These are phyloP conservation scores for Ganoderma resinaceum DNA, from an alignment of 1,284 basidiomycete species.

Conservation along the genomic window DNA sequence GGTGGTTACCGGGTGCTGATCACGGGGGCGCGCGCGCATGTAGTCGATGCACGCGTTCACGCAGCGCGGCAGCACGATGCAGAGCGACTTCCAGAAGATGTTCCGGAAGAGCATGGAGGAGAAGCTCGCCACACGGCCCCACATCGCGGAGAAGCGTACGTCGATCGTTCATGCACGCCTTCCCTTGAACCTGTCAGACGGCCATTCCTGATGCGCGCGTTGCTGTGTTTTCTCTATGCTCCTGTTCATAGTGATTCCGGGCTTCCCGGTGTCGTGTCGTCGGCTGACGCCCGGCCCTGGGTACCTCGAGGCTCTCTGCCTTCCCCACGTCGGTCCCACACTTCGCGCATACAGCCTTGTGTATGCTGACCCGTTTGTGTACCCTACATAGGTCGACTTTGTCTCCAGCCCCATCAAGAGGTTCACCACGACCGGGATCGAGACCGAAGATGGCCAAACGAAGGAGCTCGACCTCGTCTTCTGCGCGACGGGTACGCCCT, in stretches of 20 bases:
- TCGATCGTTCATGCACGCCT: background rate
- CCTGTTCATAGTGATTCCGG: constrained; percentile 54
- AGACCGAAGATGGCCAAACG: constrained; percentile 58
- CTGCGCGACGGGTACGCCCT: constrained; percentile 37
- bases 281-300: constrained; percentile 70
- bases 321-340: constrained; percentile 55
- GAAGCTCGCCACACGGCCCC: constrained; percentile 60
- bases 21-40: too few species aligned
- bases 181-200: background rate
- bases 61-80: constrained; percentile 50
- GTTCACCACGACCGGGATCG: constrained; percentile 60
- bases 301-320: constrained; percentile 66
- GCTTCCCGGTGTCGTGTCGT: constrained; percentile 63
- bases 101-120: constrained; percentile 57
- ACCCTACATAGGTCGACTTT: constrained; percentile 59
- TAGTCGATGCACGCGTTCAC: constrained; percentile 56
- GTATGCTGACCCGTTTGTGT: background rate
- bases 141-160: constrained; percentile 62
- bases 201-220: background rate
- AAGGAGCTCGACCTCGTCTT: constrained; percentile 62
- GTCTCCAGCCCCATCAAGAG: constrained; percentile 55
- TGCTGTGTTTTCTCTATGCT: background rate
- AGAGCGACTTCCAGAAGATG: constrained; percentile 45
- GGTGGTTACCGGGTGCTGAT: background rate
- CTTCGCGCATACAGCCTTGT: background rate